Evolutionary conservation across 257 asterid genomes (phyloP), one percentile per base, ranked within the genome.

Genomic region (Apocynum venetum): DNA sequence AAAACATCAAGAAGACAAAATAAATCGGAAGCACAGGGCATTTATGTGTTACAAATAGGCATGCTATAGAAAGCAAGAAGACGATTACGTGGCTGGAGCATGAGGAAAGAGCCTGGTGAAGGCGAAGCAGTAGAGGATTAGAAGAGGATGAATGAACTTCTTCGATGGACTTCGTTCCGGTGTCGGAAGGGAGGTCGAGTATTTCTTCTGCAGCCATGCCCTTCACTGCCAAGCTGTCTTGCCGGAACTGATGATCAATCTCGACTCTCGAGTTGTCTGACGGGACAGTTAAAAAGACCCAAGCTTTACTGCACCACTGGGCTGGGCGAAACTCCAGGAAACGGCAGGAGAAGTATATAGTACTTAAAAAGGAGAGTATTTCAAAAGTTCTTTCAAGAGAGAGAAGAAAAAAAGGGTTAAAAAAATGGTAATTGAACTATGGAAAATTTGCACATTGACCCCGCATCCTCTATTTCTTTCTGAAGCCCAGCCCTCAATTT

Each of bases 51-150:
- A 38, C 4, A 38, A 36, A 52, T 31, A 1, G 64, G 31, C 6
- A 47, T 6, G 12, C 48, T 2, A 40, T 0, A 17, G 47, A 66
- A 40, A 66, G n/a, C 69, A 64, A 15, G 63, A 52, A 7, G 44
- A 6, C 5, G 2, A 19, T 73, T 73, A 73, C 77, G 35, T 40
- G 8, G 17, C 3, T 20, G 48, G 77, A 73, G 36, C 48, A 57
- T 14, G 67, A 38, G 38, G 65, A 52, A 40, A 73, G 67, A 51
- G 17, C 36, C n/a, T 38, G 65, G 38, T 38, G 65, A 73, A 73
- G 77, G 14, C 65, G 77, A 73, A 14, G 67, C 61, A 73, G 76
- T 20, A 73, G 44, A 38, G 66, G 66, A 55, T 53, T 73, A 66
- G 25, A 17, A 68, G 38, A 68, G 53, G 47, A 14, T 38, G 47